Base-by-base conservation (phyloP, 1,139 yeast species). In the Eremothecium sinecaudum region DNA sequence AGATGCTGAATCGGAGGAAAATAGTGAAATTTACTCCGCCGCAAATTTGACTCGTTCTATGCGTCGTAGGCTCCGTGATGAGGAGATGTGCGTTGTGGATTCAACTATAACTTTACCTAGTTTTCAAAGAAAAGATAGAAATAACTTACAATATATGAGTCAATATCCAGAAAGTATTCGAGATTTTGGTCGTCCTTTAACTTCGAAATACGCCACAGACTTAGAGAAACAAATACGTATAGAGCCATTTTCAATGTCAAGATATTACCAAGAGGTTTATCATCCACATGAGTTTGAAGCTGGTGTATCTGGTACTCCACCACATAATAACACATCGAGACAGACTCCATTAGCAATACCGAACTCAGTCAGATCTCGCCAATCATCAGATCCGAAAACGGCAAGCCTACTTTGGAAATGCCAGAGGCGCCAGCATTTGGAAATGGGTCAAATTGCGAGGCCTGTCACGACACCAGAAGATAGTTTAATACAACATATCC, bases 401-500 rank as follows among this genome's bases (percentile, higher is more conserved):
- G 30, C 25, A 5, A 28, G 31, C 19, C 30, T 25, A 18, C 25
- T 31, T 11, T 51, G 58, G 58, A 49, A 45, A 17, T 31, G 49
- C 22, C 52, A 50, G 36, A 42, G 52, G 33, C 41, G 43, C 16
- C 45, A 43, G 23, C 42, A 50, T 33, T 28, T 47, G 5, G 34
- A 42, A 28, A 45, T 42, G 21, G 53, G 54, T 4, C 43, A 46
- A n/a, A 39, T 50, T 5, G 21, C 44, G 5, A 39, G 48, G 16
- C 45, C 46, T 4, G 33, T 38, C 8, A 35, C 42, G 2, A 43
- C 44, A n/a, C 51, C 53, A 2, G 45, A 48, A 24, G 52, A 51
- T 8, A 46, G 41, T 16, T 30, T 53, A 11, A 31, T 44, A 19
- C 43, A 45, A 15, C 56, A 53, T 32, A 41, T 47, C n/a, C 48